Conservation (phyloP, 1,139 yeast genomes). For the Magnusiomyces paraingens region DNA sequence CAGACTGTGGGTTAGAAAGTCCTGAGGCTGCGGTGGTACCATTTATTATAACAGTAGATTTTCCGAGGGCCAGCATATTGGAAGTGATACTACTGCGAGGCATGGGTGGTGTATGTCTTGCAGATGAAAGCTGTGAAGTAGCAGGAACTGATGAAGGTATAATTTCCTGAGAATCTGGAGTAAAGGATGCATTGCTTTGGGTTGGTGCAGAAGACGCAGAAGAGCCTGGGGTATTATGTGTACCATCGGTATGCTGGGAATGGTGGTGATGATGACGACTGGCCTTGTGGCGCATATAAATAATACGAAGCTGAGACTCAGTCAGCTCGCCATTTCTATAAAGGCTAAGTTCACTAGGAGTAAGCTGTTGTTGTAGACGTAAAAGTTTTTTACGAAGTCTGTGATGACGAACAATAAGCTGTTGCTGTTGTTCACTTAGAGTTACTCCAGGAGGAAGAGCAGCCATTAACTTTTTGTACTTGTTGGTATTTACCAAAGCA, state of each 20-base stretch:
- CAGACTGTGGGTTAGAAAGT: not conserved
- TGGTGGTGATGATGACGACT: not conserved
- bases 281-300: not conserved
- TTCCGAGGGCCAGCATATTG: not conserved
- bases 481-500: not conserved
- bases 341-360: not conserved
- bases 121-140: not conserved
- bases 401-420: slow-evolving; percentile 1
- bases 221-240: not conserved
- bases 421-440: not conserved
- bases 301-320: not conserved
- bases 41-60: not conserved
- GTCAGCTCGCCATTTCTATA: not conserved
- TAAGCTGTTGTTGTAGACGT: slow-evolving; percentile 7
- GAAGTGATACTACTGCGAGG: not conserved
- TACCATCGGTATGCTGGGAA: not conserved
- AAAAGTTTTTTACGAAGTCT: not conserved
- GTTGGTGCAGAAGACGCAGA: not conserved
- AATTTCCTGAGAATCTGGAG: not conserved
- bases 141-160: not conserved
- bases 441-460: not conserved
- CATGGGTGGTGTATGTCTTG: not conserved
- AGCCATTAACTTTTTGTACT: not conserved
- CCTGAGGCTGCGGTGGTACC: not conserved
- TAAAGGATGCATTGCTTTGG: not conserved